These are phyloP conservation scores for Myriosclerotinia scirpicola DNA, from an alignment of 2,329 filamentous ascomycete species.

Conservation along the genomic window DNA sequence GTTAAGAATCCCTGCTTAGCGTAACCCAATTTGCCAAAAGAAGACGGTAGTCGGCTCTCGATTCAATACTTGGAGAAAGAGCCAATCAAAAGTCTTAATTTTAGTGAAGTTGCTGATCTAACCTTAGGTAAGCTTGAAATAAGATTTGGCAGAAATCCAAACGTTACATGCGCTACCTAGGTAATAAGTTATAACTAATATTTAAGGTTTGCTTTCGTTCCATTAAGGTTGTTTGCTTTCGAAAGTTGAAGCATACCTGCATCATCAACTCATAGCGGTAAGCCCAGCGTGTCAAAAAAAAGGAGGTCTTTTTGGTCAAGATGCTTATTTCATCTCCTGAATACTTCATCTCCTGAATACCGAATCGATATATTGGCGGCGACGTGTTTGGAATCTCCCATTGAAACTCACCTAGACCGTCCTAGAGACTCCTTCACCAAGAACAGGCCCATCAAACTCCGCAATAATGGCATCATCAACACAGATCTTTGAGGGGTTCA, in stretches of 20 bases:
- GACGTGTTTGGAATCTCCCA: not conserved
- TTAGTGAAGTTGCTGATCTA: not conserved
- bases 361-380: not conserved
- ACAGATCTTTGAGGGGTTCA: conserved; percentile 11
- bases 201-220: not conserved
- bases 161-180: not conserved
- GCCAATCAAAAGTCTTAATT: not conserved
- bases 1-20: too few species aligned
- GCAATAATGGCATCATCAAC: conserved; percentile 15
- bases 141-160: not conserved
- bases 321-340: too few species aligned
- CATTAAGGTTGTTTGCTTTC: not conserved
- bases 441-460: conserved; percentile 8
- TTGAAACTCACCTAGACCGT: not conserved
- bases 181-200: not conserved
- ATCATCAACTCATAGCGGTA: conserved; percentile 1
- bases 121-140: not conserved
- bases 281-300: not conserved
- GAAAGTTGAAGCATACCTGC: not conserved
- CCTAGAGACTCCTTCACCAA: not conserved
- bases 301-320: too few species aligned
- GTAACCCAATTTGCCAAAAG: too few species aligned
- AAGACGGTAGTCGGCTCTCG: too few species aligned
- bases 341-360: too few species aligned
- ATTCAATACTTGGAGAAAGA: too few species aligned